Percentiles rank a stretch among this genome's conserved stretches.
These are phyloP conservation scores for Hypoxylon sp. DNA, from an alignment of 2,329 filamentous ascomycete species.

Conservation along the genomic window DNA sequence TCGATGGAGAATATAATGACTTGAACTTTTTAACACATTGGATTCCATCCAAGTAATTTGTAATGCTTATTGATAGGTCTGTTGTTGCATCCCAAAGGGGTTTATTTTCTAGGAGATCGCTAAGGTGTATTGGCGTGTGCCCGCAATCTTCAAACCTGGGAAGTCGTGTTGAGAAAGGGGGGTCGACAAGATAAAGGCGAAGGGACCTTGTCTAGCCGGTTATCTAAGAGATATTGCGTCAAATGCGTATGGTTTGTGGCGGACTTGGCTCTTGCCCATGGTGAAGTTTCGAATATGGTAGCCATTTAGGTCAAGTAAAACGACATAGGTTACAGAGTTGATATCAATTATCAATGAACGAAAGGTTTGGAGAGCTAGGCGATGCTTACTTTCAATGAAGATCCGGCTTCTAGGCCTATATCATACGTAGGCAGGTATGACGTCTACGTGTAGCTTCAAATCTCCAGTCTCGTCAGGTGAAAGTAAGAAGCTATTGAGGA, in stretches of 20 bases:
- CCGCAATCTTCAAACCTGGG: background rate
- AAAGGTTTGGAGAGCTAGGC: background rate
- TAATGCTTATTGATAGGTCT: conserved; percentile 3
- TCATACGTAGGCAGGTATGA: background rate
- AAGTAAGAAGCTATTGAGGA: background rate
- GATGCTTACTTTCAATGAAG: conserved; percentile 11
- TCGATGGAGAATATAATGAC: background rate
- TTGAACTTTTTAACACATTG: background rate
- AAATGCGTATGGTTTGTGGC: conserved; percentile 9
- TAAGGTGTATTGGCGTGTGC: conserved; percentile 9
- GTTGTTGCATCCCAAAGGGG: background rate
- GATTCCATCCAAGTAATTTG: background rate
- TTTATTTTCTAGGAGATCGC: conserved; percentile 21
- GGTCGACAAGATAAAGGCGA: background rate
- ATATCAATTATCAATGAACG: conserved; percentile 1
- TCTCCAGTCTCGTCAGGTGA: background rate
- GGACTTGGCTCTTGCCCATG: conserved; percentile 30
- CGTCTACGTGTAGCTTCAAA: background rate
- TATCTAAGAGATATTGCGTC: conserved; percentile 4
- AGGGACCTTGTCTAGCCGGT: background rate
- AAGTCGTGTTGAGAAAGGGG: background rate
- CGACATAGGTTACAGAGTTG: conserved; percentile 16
- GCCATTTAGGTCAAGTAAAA: conserved; percentile 33
- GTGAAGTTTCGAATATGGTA: conserved; percentile 6
- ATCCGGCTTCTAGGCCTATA: background rate